Evolutionary conservation across 2,329 filamentous ascomycete genomes (phyloP).

Genomic region (Fusarium fujikuroi): DNA sequence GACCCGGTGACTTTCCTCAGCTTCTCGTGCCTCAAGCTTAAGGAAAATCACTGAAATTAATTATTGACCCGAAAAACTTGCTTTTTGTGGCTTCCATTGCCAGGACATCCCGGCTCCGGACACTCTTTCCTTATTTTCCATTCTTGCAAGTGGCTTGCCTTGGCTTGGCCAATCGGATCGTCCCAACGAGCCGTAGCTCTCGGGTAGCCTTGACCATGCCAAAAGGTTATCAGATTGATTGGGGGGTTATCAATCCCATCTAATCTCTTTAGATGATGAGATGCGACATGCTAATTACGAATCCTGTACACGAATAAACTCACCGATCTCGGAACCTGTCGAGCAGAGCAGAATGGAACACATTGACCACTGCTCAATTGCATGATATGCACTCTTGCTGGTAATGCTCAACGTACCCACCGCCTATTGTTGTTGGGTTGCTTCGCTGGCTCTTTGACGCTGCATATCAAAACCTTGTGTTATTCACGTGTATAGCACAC

Average conservation of each 20-base stretch:
- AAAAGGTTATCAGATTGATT: slow-evolving; percentile 35
- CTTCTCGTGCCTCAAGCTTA: not conserved
- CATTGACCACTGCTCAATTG: not conserved
- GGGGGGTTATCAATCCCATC: slow-evolving; percentile 46
- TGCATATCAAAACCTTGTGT: slow-evolving; percentile 1
- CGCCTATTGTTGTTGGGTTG: slow-evolving; percentile 4
- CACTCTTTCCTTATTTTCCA: slow-evolving; percentile 11
- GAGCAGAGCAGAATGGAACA: not conserved
- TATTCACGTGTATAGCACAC: not conserved
- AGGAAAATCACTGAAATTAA: not conserved
- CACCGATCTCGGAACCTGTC: slow-evolving; percentile 36
- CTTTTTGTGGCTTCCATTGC: not conserved
- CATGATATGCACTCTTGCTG: not conserved
- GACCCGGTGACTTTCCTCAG: not conserved
- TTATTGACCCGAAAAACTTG: not conserved
- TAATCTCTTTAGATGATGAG: slow-evolving; percentile 39
- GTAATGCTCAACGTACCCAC: slow-evolving; percentile 7
- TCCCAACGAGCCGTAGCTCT: slow-evolving; percentile 12
- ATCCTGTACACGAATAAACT: not conserved
- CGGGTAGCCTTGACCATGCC: slow-evolving; percentile 4
- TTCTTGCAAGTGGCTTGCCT: not conserved
- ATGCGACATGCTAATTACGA: slow-evolving; percentile 14
- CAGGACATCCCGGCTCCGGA: not conserved
- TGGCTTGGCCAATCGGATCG: slow-evolving; percentile 33
- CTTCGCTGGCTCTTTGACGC: slow-evolving; percentile 7